phyloP scores from a whole-genome alignment of 139 green algal species.

The Chlorella vulgaris region DNA sequence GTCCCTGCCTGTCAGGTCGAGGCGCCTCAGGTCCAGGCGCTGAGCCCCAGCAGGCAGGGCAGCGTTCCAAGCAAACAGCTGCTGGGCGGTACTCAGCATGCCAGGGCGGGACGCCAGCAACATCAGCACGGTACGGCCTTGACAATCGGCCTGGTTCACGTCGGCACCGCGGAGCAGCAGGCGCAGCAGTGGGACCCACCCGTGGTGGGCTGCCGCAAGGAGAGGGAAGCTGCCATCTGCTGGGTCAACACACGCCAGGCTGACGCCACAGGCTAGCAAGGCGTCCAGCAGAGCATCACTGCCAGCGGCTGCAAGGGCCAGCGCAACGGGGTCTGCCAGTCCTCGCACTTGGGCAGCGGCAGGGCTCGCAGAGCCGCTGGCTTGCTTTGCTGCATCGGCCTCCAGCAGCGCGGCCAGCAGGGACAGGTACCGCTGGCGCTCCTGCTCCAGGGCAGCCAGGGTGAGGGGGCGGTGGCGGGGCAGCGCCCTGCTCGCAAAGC shows the following conservation, averaged over 20 bases:
- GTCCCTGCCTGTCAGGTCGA: not conserved
- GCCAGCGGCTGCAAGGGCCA: slow-evolving; percentile 12
- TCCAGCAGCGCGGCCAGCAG: slow-evolving; percentile 22
- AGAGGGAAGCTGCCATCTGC: slow-evolving; percentile 22
- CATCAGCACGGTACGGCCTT: not conserved
- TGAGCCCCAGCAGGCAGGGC: not conserved
- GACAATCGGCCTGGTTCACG: slow-evolving; percentile 7
- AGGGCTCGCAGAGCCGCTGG: not conserved
- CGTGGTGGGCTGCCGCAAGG: not conserved
- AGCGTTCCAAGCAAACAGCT: slow-evolving; percentile 11
- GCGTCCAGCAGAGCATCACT: slow-evolving; percentile 17
- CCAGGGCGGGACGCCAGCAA: slow-evolving; percentile 9
- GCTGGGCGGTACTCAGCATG: not conserved
- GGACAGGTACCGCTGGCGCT: slow-evolving; percentile 20
- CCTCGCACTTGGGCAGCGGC: not conserved
- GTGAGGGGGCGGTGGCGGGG: not conserved
- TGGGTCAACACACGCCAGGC: not conserved
- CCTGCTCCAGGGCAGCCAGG: not conserved
- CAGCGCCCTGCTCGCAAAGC: not conserved
- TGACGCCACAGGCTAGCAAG: slow-evolving; percentile 4
- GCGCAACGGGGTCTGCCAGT: not conserved
- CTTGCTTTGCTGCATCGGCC: not conserved
- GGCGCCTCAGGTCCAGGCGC: not conserved
- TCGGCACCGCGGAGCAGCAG: slow-evolving; percentile 12
- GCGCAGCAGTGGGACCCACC: slow-evolving; percentile 16